phyloP scores from a whole-genome alignment of 2,329 filamentous ascomycete genomes.

The Calonectria multiphialidica region DNA sequence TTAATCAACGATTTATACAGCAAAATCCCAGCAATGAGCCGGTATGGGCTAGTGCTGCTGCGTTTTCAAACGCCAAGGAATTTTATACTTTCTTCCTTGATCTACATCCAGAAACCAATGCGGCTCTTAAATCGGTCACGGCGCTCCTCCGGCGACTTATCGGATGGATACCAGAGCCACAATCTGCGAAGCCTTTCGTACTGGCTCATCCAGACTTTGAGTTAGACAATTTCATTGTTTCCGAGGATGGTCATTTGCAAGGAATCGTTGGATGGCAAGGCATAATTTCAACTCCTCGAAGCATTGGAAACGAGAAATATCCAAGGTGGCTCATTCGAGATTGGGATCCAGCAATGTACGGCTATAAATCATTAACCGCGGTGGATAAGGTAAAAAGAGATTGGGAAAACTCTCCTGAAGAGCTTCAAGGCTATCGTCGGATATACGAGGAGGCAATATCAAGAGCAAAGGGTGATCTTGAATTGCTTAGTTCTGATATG shows the following conservation, averaged over 20 bases:
- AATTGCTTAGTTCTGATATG: background rate
- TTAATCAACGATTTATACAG: slow-evolving; percentile 7
- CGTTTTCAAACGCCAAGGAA: background rate
- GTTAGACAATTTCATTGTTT: slow-evolving; percentile 47
- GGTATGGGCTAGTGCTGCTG: background rate
- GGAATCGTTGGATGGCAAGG: slow-evolving; percentile 48
- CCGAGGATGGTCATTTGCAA: slow-evolving; percentile 41
- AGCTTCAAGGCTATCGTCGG: background rate
- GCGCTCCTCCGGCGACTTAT: background rate
- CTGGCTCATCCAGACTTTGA: slow-evolving; percentile 46
- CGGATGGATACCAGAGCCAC: background rate
- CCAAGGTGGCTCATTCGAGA: slow-evolving; percentile 33
- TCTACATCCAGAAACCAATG: background rate
- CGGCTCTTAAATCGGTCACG: background rate
- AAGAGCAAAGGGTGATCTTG: background rate
- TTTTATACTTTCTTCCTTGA: background rate
- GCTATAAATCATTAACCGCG: slow-evolving; percentile 16
- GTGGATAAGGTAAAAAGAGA: background rate
- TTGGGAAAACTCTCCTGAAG: background rate
- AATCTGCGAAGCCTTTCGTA: slow-evolving; percentile 29
- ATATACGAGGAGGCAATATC: background rate
- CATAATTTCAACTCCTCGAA: slow-evolving; percentile 37
- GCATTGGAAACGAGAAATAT: slow-evolving; percentile 37
- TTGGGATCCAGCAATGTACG: slow-evolving; percentile 33
- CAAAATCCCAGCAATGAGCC: background rate